A percentile compares a stretch with the other conserved stretches of the same genome.
Evolutionary conservation across 2,329 filamentous ascomycete species (phyloP).

Genomic region (Colletotrichum sp.): DNA sequence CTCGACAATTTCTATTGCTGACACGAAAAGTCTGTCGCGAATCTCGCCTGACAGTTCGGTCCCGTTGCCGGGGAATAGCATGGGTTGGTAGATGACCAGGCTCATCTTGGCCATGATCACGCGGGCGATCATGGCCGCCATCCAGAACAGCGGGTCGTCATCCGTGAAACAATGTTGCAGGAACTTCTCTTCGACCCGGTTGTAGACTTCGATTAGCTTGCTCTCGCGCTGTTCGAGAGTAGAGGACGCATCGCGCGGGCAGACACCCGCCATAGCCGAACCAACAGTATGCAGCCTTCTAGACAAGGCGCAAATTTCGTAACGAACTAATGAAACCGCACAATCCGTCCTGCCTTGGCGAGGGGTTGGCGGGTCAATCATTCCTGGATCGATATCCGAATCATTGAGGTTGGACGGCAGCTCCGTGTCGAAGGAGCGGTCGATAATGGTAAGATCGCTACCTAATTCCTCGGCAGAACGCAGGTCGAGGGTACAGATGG

Average conservation of each 20-base stretch:
- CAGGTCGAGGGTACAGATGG: constrained; percentile 62
- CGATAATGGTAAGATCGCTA: constrained; percentile 47
- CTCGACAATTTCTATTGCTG: constrained; percentile 77
- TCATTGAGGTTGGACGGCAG: constrained; percentile 58
- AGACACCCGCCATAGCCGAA: constrained; percentile 36
- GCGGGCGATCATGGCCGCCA: constrained; percentile 69
- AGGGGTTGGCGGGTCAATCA: constrained; percentile 50
- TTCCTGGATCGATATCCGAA: constrained; percentile 48
- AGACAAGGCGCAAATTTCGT: constrained; percentile 52
- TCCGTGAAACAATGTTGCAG: constrained; percentile 50
- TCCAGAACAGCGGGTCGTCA: constrained; percentile 66
- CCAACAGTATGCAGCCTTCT: constrained; percentile 38
- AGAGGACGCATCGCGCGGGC: constrained; percentile 29
- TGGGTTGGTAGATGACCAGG: constrained; percentile 77
- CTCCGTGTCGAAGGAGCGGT: constrained; percentile 49
- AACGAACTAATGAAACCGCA: constrained; percentile 53
- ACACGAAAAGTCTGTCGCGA: constrained; percentile 72
- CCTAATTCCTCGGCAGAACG: constrained; percentile 60
- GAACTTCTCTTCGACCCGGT: constrained; percentile 60
- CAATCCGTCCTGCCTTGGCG: constrained; percentile 58
- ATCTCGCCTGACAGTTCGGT: constrained; percentile 63
- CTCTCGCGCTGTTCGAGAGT: constrained; percentile 41
- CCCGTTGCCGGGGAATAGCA: constrained; percentile 65
- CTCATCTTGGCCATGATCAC: constrained; percentile 81
- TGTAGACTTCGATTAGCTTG: constrained; percentile 58